Evolutionary conservation across 1,139 yeast species (phyloP), one percentile per base, ranked within the genome.

Genomic region (Kodamaea ohmeri): DNA sequence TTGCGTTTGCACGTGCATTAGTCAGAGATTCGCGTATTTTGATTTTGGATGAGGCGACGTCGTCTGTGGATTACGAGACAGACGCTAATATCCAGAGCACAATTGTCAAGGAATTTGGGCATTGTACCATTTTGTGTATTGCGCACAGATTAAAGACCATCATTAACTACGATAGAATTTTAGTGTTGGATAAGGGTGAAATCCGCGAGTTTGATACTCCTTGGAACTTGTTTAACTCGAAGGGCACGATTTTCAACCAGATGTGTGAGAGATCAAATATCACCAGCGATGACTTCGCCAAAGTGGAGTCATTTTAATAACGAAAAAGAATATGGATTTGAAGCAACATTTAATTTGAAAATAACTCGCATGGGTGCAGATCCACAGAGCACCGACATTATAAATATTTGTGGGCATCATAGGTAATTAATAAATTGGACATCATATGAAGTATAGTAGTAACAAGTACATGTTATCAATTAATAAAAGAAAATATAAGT

Each of bases 41-140:
- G 47, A 79, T 85, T 43, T 60, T 85, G 42, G 95, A 85, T 56
- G 95, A 85, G 58, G 94, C 95, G 12, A 85, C 95, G 0, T 83
- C 94, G 0, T 78, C 85, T 7, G 92, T 85, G 30, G 95, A 85
- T 56, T 82, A 80, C 53, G 86, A 79, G 47, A 83, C 94, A 0
- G 94, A 85, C 58, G 67, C 76, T 32, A 76, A 74, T 55, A 82
- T 86, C 49, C 95, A 85, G 59, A 51, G 63, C 4, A 80, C 87
- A 19, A 82, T 84, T 45, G 65, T 69, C 7, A 63, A 61, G 11
- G 89, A 83, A 54, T 84, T 85, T 53, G 53, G 63, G 6, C 60
- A 76, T 35, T 80, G 90, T 56, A 84, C 94, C 0, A 79, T 83
- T 38, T 62, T 85, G 50, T 83, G 90, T 53, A 83, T 85, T 61